Percentiles rank a stretch among this genome's conserved stretches.
These are phyloP conservation scores for Colletotrichum orchidophilum DNA, from an alignment of 2,329 filamentous ascomycete genomes.

Conservation along the genomic window DNA sequence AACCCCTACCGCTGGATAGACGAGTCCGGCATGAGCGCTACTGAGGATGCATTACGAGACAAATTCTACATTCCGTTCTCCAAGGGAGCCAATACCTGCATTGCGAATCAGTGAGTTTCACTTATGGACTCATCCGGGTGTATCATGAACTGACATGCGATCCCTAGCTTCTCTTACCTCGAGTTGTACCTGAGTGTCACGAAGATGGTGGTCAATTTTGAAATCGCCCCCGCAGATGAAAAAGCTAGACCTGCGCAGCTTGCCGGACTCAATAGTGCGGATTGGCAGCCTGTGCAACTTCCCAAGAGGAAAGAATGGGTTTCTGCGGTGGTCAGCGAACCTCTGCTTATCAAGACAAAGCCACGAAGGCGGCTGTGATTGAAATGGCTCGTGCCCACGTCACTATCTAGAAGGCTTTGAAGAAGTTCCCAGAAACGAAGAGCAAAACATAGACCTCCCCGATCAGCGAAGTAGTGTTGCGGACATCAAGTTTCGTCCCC, in stretches of 20 bases:
- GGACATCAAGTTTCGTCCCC: no score
- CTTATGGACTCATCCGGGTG: neutral
- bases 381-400: no score
- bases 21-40: slow-evolving; percentile 12
- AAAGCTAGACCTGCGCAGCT: neutral
- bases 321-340: slow-evolving; percentile 29
- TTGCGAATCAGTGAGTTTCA: slow-evolving; percentile 40
- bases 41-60: slow-evolving; percentile 36
- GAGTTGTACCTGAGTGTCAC: neutral
- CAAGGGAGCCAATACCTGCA: slow-evolving; percentile 40
- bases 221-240: neutral
- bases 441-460: no score
- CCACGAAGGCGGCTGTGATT: neutral
- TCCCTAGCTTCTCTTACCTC: slow-evolving; percentile 9
- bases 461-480: no score
- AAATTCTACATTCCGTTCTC: slow-evolving; percentile 43
- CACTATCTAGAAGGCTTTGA: no score
- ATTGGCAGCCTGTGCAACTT: slow-evolving; percentile 35
- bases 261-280: neutral
- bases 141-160: neutral
- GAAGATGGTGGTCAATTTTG: neutral
- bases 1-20: slow-evolving; percentile 40
- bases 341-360: neutral
- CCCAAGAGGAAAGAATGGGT: slow-evolving; percentile 38
- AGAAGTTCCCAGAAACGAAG: no score